Evolutionary conservation across 2,329 filamentous ascomycete species (phyloP).

Genomic region (Rasamsonia emersonii): DNA sequence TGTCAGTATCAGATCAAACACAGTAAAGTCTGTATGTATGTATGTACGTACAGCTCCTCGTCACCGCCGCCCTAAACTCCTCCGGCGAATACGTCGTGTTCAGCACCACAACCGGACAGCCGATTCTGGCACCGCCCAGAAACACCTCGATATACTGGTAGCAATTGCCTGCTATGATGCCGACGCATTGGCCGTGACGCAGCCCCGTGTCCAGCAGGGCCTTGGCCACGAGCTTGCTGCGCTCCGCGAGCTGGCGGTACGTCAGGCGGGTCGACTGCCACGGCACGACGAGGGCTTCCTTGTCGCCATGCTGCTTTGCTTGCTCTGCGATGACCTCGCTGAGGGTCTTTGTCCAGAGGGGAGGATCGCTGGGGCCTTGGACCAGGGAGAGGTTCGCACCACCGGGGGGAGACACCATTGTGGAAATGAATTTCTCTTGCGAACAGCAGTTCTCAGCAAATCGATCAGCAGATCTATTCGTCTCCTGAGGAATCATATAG

Average conservation of each 20-base stretch:
- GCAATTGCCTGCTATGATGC: constrained; percentile 57
- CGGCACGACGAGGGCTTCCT: constrained; percentile 11
- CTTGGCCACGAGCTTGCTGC: constrained; percentile 34
- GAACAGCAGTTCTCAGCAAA: too few species aligned
- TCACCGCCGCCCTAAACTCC: constrained; percentile 14
- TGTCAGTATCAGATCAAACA: too few species aligned
- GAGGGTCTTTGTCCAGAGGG: constrained; percentile 14
- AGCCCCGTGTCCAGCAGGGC: constrained; percentile 58
- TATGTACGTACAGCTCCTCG: constrained; percentile 12
- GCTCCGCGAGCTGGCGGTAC: constrained; percentile 13
- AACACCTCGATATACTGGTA: constrained; percentile 54
- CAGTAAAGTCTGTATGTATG: not conserved
- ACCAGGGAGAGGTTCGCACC: too few species aligned
- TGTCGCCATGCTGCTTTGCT: constrained; percentile 7
- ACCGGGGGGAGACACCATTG: too few species aligned
- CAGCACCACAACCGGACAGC: constrained; percentile 23
- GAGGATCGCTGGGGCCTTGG: constrained; percentile 14
- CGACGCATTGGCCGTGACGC: constrained; percentile 57
- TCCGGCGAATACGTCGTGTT: constrained; percentile 24
- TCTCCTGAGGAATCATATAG: too few species aligned
- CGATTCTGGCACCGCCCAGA: constrained; percentile 27
- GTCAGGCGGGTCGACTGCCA: constrained; percentile 15
- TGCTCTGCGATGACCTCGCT: constrained; percentile 16
- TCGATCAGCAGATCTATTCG: too few species aligned
- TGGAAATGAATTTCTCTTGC: too few species aligned